A percentile compares a stretch with the other conserved stretches of the same genome.
Conservation (phyloP, 805 yeast genomes). For the Lachancea waltii region DNA sequence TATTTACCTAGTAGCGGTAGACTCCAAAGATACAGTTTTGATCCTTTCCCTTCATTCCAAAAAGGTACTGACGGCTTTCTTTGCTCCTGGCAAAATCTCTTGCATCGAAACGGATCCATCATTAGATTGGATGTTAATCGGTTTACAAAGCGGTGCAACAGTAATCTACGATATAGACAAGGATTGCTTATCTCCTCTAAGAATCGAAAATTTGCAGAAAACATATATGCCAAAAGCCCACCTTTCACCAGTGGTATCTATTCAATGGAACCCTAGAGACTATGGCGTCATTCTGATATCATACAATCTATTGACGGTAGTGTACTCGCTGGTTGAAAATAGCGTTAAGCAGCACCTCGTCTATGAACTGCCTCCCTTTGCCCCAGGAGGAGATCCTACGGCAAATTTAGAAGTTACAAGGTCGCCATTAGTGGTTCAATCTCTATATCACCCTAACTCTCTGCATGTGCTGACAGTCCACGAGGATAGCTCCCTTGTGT, state of each 20-base stretch:
- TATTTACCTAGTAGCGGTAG: slow-evolving; percentile 69
- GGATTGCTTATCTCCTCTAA: slow-evolving; percentile 55
- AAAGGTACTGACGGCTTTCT: slow-evolving; percentile 50
- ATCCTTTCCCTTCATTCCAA: slow-evolving; percentile 67
- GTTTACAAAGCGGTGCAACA: slow-evolving; percentile 68
- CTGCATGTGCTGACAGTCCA: slow-evolving; percentile 74
- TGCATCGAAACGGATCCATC: slow-evolving; percentile 77
- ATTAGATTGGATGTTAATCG: slow-evolving; percentile 78
- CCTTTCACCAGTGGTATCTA: slow-evolving; percentile 55
- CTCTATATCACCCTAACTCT: slow-evolving; percentile 91
- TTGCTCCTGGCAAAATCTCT: slow-evolving; percentile 60
- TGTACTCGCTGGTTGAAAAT: slow-evolving; percentile 59
- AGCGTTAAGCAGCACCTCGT: slow-evolving; percentile 50
- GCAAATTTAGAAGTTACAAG: slow-evolving; percentile 27
- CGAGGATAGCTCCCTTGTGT: slow-evolving; percentile 75
- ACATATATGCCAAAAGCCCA: slow-evolving; percentile 48
- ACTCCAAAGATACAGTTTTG: slow-evolving; percentile 51
- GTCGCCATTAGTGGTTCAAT: slow-evolving; percentile 40
- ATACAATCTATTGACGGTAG: slow-evolving; percentile 61
- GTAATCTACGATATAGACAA: slow-evolving; percentile 78
- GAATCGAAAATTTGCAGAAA: slow-evolving; percentile 67
- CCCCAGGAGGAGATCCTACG: slow-evolving; percentile 61
- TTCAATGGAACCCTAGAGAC: slow-evolving; percentile 87
- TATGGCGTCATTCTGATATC: slow-evolving; percentile 70
- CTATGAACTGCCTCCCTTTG: slow-evolving; percentile 59